A percentile compares a stretch with the other conserved stretches of the same genome.
Conservation (phyloP, 2,329 filamentous ascomycete genomes). For the Purpureocillium lavendulum region DNA sequence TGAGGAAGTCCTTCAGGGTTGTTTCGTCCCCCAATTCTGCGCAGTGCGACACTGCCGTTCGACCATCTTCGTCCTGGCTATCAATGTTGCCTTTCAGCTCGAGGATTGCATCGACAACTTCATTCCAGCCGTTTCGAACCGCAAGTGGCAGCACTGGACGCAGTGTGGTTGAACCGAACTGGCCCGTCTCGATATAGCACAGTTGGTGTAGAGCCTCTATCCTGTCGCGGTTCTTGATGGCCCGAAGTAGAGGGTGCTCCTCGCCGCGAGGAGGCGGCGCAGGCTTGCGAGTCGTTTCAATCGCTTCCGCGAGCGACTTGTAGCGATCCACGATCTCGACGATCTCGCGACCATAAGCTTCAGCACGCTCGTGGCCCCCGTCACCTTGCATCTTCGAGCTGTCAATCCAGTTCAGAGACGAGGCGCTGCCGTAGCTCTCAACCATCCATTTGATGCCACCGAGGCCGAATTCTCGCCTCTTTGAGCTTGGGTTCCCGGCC, state of each 20-base stretch:
- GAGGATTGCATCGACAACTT: slow-evolving; percentile 5
- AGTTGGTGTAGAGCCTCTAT: slow-evolving; percentile 3
- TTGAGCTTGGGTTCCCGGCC: neutral
- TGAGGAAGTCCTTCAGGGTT: slow-evolving; percentile 2
- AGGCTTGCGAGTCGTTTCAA: neutral
- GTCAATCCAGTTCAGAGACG: no score
- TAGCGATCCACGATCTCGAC: slow-evolving; percentile 2
- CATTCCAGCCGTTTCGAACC: slow-evolving; percentile 7
- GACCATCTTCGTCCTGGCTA: slow-evolving; percentile 7
- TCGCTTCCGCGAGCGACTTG: neutral
- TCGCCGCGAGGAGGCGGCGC: neutral
- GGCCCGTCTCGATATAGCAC: slow-evolving; percentile 1
- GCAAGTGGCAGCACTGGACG: slow-evolving; percentile 7
- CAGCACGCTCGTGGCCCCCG: neutral
- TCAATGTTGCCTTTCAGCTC: slow-evolving; percentile 6
- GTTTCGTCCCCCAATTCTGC: slow-evolving; percentile 6
- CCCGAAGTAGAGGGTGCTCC: neutral
- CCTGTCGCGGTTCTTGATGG: slow-evolving; percentile 4
- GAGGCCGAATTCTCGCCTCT: neutral
- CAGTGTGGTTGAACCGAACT: slow-evolving; percentile 1
- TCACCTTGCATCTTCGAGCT: no score
- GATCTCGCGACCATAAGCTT: no score
- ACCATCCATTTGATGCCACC: slow-evolving; percentile 4
- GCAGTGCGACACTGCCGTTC: slow-evolving; percentile 8
- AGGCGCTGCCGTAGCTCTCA: neutral